phyloP scores from a whole-genome alignment of 2,329 filamentous ascomycete species.

The Mollisia scopiformis region DNA sequence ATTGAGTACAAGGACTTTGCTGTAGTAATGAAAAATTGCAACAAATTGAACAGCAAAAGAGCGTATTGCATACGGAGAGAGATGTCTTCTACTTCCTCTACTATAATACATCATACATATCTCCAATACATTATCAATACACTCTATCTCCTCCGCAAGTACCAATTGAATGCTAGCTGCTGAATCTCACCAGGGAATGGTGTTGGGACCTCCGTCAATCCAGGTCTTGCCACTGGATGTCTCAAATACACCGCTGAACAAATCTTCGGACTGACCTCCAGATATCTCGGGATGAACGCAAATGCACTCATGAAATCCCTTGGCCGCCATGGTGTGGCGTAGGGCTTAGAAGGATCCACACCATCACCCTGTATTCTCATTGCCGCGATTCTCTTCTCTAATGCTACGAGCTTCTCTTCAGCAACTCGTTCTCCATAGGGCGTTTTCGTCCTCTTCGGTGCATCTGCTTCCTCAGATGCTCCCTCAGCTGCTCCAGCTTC shows the following conservation, averaged over 20 bases:
- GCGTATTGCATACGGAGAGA: not conserved
- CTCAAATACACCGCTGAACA: conserved; percentile 94
- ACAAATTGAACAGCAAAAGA: not conserved
- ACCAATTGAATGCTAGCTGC: conserved; percentile 92
- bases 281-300: conserved; percentile 90
- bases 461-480: not conserved
- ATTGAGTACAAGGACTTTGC: not conserved
- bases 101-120: conserved; percentile 24
- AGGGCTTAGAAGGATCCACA: conserved; percentile 78
- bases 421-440: not conserved
- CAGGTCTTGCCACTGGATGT: conserved; percentile 87
- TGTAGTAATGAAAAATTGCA: not conserved
- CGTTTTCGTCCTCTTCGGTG: not conserved
- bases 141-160: conserved; percentile 56
- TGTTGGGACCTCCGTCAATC: conserved; percentile 80
- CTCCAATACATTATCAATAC: conserved; percentile 5
- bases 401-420: not conserved
- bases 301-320: conserved; percentile 88
- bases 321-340: conserved; percentile 88
- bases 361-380: conserved; percentile 15
- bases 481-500: not conserved
- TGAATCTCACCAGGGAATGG: conserved; percentile 73
- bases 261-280: conserved; percentile 97
- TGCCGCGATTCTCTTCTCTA: not conserved
- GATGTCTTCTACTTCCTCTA: conserved; percentile 6